Conservation (phyloP, 495 filamentous ascomycete genomes). For the Trichoderma asperelloides region DNA sequence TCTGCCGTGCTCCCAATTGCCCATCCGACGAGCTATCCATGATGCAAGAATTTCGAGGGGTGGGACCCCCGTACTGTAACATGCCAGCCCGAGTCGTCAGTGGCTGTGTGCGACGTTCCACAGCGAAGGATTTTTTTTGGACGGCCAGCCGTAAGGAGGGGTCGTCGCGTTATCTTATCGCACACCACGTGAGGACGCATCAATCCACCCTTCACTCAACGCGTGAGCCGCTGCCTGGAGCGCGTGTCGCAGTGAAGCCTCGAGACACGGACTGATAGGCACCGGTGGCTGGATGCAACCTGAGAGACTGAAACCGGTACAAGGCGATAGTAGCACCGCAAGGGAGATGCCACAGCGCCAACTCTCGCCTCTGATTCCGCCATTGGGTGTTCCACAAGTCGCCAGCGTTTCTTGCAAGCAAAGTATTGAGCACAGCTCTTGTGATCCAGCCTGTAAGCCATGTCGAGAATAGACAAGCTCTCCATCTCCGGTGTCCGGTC, state of each 20-base stretch:
- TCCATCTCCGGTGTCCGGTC: slow-evolving; percentile 84
- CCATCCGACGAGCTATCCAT: not conserved
- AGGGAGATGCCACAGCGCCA: not conserved
- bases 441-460: slow-evolving; percentile 15
- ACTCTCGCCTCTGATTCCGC: not conserved
- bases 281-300: too few species aligned
- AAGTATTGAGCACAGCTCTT: not conserved
- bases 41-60: not conserved
- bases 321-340: not conserved
- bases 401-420: not conserved
- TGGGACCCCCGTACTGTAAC: not conserved
- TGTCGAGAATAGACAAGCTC: slow-evolving; percentile 80
- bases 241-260: not conserved
- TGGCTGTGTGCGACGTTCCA: not conserved
- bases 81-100: not conserved
- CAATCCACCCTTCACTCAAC: not conserved
- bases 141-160: not conserved
- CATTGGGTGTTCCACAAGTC: not conserved
- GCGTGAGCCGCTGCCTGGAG: slow-evolving; percentile 6
- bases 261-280: too few species aligned
- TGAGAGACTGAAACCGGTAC: too few species aligned
- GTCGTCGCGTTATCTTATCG: not conserved
- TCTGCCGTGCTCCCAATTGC: not conserved
- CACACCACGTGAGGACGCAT: slow-evolving; percentile 2
- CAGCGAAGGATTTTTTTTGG: not conserved